phyloP scores from a whole-genome alignment of 495 filamentous ascomycete genomes.

The Aspergillus sclerotiicarbonarius region DNA sequence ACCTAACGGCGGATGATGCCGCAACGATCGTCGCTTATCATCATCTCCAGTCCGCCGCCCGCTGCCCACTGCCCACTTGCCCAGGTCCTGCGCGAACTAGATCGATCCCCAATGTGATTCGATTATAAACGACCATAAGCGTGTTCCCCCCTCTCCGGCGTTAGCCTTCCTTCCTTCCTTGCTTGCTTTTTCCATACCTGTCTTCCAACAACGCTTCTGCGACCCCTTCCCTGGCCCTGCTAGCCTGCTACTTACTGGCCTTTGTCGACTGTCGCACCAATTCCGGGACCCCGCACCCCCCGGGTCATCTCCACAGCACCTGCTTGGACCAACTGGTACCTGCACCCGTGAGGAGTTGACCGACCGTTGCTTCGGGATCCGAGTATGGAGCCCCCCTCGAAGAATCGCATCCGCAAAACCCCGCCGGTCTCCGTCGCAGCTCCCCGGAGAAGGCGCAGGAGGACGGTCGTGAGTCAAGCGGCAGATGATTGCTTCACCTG shows the following conservation, averaged over 20 bases:
- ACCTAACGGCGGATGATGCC: constrained; percentile 13
- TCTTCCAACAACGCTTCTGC: background rate
- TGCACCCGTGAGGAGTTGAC: constrained; percentile 2
- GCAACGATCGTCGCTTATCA: constrained; percentile 17
- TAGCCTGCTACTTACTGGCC: background rate
- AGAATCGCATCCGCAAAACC: constrained; percentile 30
- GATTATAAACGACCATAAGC: background rate
- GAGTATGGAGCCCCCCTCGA: constrained; percentile 25
- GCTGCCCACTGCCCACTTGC: background rate
- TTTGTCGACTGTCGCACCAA: constrained; percentile 5
- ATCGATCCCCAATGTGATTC: background rate
- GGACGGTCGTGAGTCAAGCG: constrained; percentile 85
- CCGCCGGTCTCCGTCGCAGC: constrained; percentile 14
- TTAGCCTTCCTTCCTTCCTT: background rate
- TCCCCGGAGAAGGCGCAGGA: constrained; percentile 77
- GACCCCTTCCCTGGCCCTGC: background rate
- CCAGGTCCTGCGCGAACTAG: background rate
- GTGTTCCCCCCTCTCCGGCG: background rate
- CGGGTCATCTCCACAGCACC: constrained; percentile 19
- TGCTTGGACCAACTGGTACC: constrained; percentile 2
- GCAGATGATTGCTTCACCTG: constrained; percentile 96
- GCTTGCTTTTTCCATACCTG: background rate
- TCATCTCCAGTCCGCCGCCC: constrained; percentile 1
- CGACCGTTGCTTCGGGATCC: constrained; percentile 2
- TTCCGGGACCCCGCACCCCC: constrained; percentile 25